Evolutionary conservation across 2,329 filamentous ascomycete genomes (phyloP), one percentile per base, ranked within the genome.

Genomic region (Aspergillus ochraceus): DNA sequence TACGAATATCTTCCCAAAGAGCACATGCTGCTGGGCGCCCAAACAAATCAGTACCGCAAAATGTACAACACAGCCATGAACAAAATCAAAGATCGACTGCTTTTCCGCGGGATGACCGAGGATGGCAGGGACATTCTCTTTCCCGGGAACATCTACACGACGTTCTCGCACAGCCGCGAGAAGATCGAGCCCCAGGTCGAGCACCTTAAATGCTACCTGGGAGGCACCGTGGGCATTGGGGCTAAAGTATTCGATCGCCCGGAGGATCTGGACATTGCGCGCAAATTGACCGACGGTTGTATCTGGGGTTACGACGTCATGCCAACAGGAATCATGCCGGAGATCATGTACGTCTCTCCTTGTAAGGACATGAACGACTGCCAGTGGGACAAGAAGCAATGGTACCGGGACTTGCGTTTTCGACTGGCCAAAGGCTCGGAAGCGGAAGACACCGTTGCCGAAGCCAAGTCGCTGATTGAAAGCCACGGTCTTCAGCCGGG

Each of bases 301-400:
- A 81, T 87, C 30, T 88, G 85, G 84, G 81, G 84, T 0, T 88
- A 88, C 70, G 79, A 83, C 59, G 74, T 78, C 8, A 82, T 83
- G 59, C 81, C 84, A 0, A 76, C 82, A 2, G 85, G 85, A 2
- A 82, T 88, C 58, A 88, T 88, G 85, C 84, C 86, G 1, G 86
- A 88, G 68, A 73, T 78, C 14, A 83, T 86, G 62, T 75, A 81
- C 49, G 77, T 86, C 59, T 74, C 81, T 6, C 75, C 80, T 10
- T 88, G 86, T 68, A 67, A 72, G 12, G 66, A 76, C n/a, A 55
- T 67, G 6, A 66, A 74, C 6, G 56, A 71, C 12, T 87, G 85
- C 68, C 65, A 71, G 2, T 87, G 84, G 84, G 77, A 86, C 62
- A 80, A 86, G 63, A 73, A 68, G n/a, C 68, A 70, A 22, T 76